Base-by-base conservation (phyloP, 1,139 yeast species). In the Kodamaea ohmeri region DNA sequence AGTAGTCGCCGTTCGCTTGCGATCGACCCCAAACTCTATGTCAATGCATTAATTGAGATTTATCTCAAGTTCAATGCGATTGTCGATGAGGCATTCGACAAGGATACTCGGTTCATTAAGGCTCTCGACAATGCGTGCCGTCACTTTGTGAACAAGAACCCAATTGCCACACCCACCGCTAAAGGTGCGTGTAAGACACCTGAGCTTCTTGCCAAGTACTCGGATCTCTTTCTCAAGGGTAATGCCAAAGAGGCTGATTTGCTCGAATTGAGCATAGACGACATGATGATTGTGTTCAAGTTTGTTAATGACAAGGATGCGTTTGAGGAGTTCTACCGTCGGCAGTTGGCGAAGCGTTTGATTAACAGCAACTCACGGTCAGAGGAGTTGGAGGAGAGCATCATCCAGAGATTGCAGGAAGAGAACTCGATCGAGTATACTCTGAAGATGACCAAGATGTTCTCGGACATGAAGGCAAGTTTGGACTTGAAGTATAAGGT, bases 381-480 rank as follows among this genome's bases (percentile, higher is more conserved):
- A 19, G 85, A 81, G 41, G 88, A 80, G 50, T 82, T 89, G 45
- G 99, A 94, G 64, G 94, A 88, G 49, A 68, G 79, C 43, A 83
- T 94, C 50, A 87, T 94, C 44, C 88, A 89, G 53, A 78, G 86
- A 53, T 73, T 94, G 48, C 95, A 90, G 59, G 87, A 86, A 44
- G 96, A 86, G 46, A 90, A 94, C 61, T 90, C 96, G 15, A 74
- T 83, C 55, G 98, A 92, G 53, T 94, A 89, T 60, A 90, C 97
- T 2, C 83, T 89, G 42, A 92, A 89, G 59, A 85, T 94, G 64
- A 88, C 96, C 30, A 85, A 90, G 53, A 94, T 94, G 99, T 90
- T 94, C 62, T 87, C 86, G 56, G 98, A 94, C 62, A 88, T 94
- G 73, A 78, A 85, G 52, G 79, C 94, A 3, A 88, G 96, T 0